Conservation (phyloP, 2,329 filamentous ascomycete genomes). For the Paraphaeosphaeria minitans region DNA sequence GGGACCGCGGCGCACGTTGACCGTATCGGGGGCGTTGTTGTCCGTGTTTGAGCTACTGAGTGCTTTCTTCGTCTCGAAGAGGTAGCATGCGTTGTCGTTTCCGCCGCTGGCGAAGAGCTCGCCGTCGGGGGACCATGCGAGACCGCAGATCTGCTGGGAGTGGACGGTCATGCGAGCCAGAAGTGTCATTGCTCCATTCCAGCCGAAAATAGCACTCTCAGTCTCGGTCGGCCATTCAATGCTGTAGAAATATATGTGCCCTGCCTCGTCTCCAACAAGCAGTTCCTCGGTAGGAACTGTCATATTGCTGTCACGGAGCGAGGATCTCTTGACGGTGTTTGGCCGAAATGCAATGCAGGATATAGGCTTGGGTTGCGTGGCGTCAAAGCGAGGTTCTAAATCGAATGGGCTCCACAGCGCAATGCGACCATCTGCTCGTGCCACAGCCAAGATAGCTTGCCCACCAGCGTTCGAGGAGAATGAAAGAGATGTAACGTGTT, state of each 20-base stretch:
- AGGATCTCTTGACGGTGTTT: conserved; percentile 56
- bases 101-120: conserved; percentile 82
- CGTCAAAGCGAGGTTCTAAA: conserved; percentile 71
- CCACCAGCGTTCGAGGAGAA: conserved; percentile 82
- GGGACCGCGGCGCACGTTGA: conserved; percentile 34
- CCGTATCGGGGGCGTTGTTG: conserved; percentile 16
- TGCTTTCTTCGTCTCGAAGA: conserved; percentile 74
- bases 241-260: conserved; percentile 84
- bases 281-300: conserved; percentile 78
- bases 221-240: conserved; percentile 75
- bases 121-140: conserved; percentile 84
- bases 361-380: conserved; percentile 72
- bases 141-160: conserved; percentile 86
- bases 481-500: conserved; percentile 78
- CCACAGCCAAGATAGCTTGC: conserved; percentile 82
- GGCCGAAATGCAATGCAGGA: conserved; percentile 85
- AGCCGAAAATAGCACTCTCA: conserved; percentile 70
- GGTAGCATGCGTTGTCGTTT: conserved; percentile 87
- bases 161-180: conserved; percentile 79
- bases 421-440: conserved; percentile 76
- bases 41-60: conserved; percentile 36
- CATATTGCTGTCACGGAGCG: conserved; percentile 55
- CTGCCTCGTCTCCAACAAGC: conserved; percentile 81
- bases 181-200: conserved; percentile 78
- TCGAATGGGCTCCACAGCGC: conserved; percentile 79